phyloP scores from a whole-genome alignment of 1,139 yeast species.

The Sugiyamaella castrensis region DNA sequence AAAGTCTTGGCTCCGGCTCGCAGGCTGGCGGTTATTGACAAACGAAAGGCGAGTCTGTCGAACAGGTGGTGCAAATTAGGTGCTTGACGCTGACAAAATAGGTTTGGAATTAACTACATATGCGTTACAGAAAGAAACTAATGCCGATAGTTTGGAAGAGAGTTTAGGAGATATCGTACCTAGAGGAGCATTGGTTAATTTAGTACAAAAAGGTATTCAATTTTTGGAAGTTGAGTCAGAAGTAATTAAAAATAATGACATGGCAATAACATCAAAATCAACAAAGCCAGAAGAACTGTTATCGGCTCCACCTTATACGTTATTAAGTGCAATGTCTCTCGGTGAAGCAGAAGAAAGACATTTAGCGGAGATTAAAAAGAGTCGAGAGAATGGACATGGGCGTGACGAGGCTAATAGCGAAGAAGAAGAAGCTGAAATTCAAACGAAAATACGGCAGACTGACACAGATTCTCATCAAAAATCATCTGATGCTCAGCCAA shows the following conservation, averaged over 20 bases:
- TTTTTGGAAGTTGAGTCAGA: constrained; percentile 55
- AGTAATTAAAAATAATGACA: constrained; percentile 35
- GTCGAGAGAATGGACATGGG: no score
- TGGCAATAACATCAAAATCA: not conserved
- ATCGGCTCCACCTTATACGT: constrained; percentile 2
- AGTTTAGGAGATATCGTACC: constrained; percentile 51
- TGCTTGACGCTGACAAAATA: no score
- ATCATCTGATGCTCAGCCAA: no score
- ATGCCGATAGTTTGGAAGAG: constrained; percentile 57
- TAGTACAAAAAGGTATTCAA: constrained; percentile 83
- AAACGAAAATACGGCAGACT: no score
- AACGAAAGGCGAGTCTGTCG: no score
- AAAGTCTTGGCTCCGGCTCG: no score
- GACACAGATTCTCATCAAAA: no score
- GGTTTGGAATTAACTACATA: constrained; percentile 68
- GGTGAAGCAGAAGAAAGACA: constrained; percentile 30
- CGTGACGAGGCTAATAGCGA: no score
- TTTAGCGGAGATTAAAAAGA: constrained; percentile 13
- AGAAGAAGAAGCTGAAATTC: no score
- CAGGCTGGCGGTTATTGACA: no score
- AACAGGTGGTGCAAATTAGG: no score
- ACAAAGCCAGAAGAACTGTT: not conserved
- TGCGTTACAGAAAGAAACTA: constrained; percentile 75
- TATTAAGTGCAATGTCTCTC: constrained; percentile 35
- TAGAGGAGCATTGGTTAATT: constrained; percentile 72